Percentiles rank a stretch among this genome's conserved stretches.
These are phyloP conservation scores for Blastobotrys aristatus DNA, from an alignment of 1,139 yeast genomes.

Conservation along the genomic window DNA sequence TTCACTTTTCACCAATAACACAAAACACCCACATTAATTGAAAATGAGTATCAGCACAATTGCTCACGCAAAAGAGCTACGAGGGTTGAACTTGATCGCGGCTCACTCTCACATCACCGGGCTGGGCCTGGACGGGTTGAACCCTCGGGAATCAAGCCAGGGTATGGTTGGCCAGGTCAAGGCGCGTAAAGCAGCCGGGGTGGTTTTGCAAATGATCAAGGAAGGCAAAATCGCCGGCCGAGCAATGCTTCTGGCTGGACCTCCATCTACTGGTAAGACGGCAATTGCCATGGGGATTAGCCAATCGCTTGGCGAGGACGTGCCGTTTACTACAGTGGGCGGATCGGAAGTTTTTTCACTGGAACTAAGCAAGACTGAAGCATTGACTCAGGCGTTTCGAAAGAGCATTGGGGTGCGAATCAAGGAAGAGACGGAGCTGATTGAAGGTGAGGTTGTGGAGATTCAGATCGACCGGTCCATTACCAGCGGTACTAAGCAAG, in stretches of 20 bases:
- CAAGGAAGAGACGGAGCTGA: constrained; percentile 93
- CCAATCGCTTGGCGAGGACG: constrained; percentile 82
- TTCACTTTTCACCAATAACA: background rate
- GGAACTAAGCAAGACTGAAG: constrained; percentile 91
- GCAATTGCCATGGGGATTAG: constrained; percentile 98
- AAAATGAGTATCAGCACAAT: constrained; percentile 27
- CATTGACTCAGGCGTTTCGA: constrained; percentile 91
- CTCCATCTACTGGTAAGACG: constrained; percentile 98
- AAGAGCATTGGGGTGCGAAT: constrained; percentile 92
- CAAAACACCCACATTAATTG: background rate
- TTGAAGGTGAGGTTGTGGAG: constrained; percentile 98
- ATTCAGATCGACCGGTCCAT: constrained; percentile 94
- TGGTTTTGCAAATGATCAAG: constrained; percentile 86
- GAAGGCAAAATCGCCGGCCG: constrained; percentile 95
- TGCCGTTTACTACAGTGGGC: constrained; percentile 92
- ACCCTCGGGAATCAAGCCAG: constrained; percentile 72
- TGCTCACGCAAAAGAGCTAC: constrained; percentile 37
- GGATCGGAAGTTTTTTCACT: constrained; percentile 91
- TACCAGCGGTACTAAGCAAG: constrained; percentile 97
- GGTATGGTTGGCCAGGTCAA: constrained; percentile 98
- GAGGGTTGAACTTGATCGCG: constrained; percentile 55
- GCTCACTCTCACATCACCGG: constrained; percentile 98
- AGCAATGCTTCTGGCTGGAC: constrained; percentile 94
- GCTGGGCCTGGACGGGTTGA: constrained; percentile 82
- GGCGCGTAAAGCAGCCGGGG: constrained; percentile 95